These are phyloP conservation scores for Naumovozyma castellii DNA, from an alignment of 805 yeast genomes.

Conservation along the genomic window DNA sequence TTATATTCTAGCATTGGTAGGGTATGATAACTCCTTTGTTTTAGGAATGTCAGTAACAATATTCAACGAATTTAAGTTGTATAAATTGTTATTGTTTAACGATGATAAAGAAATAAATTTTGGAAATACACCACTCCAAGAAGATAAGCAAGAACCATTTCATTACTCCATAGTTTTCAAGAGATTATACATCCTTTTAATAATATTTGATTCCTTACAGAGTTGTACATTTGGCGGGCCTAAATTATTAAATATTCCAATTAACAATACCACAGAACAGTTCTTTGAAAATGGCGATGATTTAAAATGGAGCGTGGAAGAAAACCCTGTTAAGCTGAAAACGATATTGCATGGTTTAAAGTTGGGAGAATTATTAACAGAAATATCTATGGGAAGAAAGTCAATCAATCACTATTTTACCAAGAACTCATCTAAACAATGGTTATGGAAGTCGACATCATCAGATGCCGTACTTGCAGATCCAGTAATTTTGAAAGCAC, in stretches of 20 bases:
- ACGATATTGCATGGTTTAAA: slow-evolving; percentile 19
- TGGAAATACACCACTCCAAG: background rate
- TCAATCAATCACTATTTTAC: slow-evolving; percentile 8
- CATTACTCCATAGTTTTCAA: slow-evolving; percentile 30
- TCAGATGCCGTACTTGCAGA: background rate
- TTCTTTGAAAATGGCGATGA: slow-evolving; percentile 5
- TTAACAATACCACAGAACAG: slow-evolving; percentile 12
- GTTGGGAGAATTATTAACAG: slow-evolving; percentile 20
- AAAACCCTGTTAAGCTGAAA: slow-evolving; percentile 14
- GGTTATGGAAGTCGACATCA: too few relatives aligned
- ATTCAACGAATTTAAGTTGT: slow-evolving; percentile 49
- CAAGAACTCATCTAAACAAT: too few relatives aligned
- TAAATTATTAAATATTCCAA: slow-evolving; percentile 23
- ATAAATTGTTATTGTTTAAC: slow-evolving; percentile 29
- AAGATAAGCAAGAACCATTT: slow-evolving; percentile 22
- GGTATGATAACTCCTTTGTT: slow-evolving; percentile 50
- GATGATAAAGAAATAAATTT: slow-evolving; percentile 5
- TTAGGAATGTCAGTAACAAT: slow-evolving; percentile 44
- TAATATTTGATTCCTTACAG: slow-evolving; percentile 43
- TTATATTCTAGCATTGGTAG: slow-evolving; percentile 49
- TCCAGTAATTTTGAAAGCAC: background rate
- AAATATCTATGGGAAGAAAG: slow-evolving; percentile 19
- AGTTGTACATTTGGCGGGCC: slow-evolving; percentile 45
- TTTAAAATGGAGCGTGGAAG: slow-evolving; percentile 25
- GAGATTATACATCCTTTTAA: slow-evolving; percentile 40